Evolutionary conservation across 441 rosid species (phyloP).

Genomic region (Populus hybrid): DNA sequence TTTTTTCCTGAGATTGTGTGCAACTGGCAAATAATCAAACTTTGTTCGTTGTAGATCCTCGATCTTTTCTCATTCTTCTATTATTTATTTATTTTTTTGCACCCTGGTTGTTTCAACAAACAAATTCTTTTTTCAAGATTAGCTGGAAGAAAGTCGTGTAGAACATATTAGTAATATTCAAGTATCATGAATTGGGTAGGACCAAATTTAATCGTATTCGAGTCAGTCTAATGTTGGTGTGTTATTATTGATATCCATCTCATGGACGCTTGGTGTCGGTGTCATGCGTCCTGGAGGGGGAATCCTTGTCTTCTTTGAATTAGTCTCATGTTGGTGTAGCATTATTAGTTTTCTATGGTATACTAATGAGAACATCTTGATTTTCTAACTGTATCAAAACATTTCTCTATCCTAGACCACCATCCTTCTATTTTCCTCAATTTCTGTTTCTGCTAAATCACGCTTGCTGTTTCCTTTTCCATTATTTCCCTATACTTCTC

Average conservation of each 20-base stretch:
- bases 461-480: background rate
- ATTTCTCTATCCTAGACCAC: background rate
- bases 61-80: background rate
- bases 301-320: constrained; percentile 2
- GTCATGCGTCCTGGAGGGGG: background rate
- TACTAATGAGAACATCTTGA: background rate
- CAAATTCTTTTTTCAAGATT: background rate
- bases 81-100: background rate
- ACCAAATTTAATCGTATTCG: background rate
- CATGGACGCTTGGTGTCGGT: background rate
- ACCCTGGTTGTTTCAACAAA: background rate
- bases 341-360: background rate
- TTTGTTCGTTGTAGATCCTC: background rate
- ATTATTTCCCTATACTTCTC: background rate
- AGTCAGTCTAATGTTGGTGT: background rate
- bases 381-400: background rate
- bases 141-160: background rate
- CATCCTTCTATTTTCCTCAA: background rate
- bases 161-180: background rate
- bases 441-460: background rate
- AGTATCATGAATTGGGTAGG: background rate
- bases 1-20: background rate
- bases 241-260: background rate
- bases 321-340: background rate
- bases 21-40: background rate